phyloP scores from a whole-genome alignment of 306 rosid species.

The Biancaea sappan region DNA sequence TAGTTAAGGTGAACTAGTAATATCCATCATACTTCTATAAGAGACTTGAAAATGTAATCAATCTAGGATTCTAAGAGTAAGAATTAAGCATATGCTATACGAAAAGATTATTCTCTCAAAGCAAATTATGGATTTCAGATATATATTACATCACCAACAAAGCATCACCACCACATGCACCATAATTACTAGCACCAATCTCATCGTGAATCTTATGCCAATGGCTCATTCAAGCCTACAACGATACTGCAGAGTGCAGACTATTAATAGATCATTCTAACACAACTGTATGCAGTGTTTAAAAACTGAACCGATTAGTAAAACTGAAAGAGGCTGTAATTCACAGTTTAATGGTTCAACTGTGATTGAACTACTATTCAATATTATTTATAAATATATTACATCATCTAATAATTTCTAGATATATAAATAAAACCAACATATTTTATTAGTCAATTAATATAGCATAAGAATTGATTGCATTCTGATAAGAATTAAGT shows the following conservation, averaged over 20 bases:
- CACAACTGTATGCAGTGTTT: not conserved
- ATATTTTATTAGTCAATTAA: too few species aligned
- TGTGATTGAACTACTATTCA: too few species aligned
- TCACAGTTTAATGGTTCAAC: too few species aligned
- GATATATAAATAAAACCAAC: too few species aligned
- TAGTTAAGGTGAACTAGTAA: not conserved
- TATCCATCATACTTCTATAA: not conserved
- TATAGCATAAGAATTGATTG: too few species aligned
- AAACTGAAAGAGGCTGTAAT: too few species aligned
- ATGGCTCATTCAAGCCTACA: not conserved
- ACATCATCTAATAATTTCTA: too few species aligned
- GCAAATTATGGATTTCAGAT: not conserved
- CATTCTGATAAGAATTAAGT: too few species aligned
- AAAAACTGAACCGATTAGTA: too few species aligned
- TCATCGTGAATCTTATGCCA: constrained; percentile 11
- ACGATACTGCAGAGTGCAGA: not conserved
- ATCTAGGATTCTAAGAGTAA: not conserved
- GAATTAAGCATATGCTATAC: not conserved
- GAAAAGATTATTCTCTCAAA: not conserved
- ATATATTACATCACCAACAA: not conserved
- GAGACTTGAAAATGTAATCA: constrained; percentile 16
- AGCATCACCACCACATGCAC: not conserved
- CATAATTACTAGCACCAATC: not conserved
- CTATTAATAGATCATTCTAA: not conserved
- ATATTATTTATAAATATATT: too few species aligned